Percentiles rank a stretch among this genome's conserved stretches.
Evolutionary conservation across 2,329 filamentous ascomycete genomes (phyloP).

Genomic region (Stromatinia cepivora): DNA sequence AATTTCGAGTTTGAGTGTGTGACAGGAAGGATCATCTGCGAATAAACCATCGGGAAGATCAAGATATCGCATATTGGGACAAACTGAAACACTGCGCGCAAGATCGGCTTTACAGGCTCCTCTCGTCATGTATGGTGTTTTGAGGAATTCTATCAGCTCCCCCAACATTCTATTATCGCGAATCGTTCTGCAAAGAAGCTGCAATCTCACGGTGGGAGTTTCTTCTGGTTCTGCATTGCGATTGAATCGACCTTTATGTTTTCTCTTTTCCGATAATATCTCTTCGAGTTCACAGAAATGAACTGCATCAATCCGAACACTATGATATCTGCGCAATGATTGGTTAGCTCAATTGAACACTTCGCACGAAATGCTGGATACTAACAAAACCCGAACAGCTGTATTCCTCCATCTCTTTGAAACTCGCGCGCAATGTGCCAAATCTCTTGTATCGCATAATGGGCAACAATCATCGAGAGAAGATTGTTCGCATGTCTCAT

Average conservation of each 20-base stretch:
- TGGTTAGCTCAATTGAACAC: conserved; percentile 19
- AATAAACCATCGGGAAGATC: conserved; percentile 89
- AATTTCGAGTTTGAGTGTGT: conserved; percentile 77
- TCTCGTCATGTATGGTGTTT: conserved; percentile 92
- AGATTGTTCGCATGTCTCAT: conserved; percentile 80
- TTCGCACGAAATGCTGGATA: conserved; percentile 30
- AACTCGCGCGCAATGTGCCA: conserved; percentile 75
- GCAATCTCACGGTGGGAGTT: conserved; percentile 71
- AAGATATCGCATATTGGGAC: conserved; percentile 83
- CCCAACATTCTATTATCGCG: conserved; percentile 72
- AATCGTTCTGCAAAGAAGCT: conserved; percentile 78
- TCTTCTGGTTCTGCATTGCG: conserved; percentile 80
- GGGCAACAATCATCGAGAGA: conserved; percentile 80
- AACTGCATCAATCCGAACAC: conserved; percentile 88
- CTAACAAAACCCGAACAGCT: conserved; percentile 61
- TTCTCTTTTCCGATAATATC: conserved; percentile 74
- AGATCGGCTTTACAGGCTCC: conserved; percentile 80
- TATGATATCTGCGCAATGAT: conserved; percentile 65
- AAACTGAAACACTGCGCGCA: conserved; percentile 79
- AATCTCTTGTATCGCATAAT: conserved; percentile 89
- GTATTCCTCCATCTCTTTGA: conserved; percentile 68
- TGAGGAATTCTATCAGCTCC: conserved; percentile 72
- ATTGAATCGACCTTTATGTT: conserved; percentile 70
- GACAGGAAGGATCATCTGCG: conserved; percentile 73
- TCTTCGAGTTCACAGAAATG: conserved; percentile 92